Base-by-base conservation (phyloP, 1,284 basidiomycete genomes). In the Cerrena zonata region DNA sequence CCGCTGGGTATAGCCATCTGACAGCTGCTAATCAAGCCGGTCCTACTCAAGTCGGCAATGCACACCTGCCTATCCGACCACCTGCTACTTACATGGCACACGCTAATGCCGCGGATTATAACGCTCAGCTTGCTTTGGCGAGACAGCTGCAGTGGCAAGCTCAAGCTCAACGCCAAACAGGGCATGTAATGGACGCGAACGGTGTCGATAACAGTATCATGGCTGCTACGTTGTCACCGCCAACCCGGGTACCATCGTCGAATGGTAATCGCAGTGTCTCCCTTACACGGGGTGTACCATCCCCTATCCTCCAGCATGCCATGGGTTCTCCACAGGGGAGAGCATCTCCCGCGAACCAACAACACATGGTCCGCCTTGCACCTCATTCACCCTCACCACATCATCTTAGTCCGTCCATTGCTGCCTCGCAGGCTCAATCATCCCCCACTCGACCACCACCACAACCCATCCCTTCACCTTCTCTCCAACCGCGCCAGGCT, bases 381-480 rank as follows among this genome's bases (percentile, higher is more conserved):
- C 50, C 61, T 5, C 66, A 69, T 7, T 68, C 75, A 0, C 69
- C 79, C 53, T 80, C 82, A 2, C 80, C 81, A 1, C 79, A 76
- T 53, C 59, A 78, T 53, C 77, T 79, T 45, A 75, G 70, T 55
- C 72, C 79, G 13, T 75, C 77, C 2, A 73, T 81, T 2, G 66
- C 63, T 1, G 63, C 64, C 10, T 56, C 66, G 39, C 72, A 79
- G 40, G 60, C 72, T 12, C 76, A 80, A 46, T 70, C 74, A 49
- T 80, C 81, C 5, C 79, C 82, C 2, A 76, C 80, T 1, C 73
- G 80, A 21, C 68, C 76, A 19, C 71, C 78, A 4, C 74, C 81
- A 54, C 75, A 79, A 3, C 75, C 79, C 30, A 74, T 80, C 61
- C 70, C 78, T 25, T 83, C 82, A 12, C 82, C 84, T n/a, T 80